Conservation (phyloP, 495 filamentous ascomycete species). For the Daldinia bambusicola region DNA sequence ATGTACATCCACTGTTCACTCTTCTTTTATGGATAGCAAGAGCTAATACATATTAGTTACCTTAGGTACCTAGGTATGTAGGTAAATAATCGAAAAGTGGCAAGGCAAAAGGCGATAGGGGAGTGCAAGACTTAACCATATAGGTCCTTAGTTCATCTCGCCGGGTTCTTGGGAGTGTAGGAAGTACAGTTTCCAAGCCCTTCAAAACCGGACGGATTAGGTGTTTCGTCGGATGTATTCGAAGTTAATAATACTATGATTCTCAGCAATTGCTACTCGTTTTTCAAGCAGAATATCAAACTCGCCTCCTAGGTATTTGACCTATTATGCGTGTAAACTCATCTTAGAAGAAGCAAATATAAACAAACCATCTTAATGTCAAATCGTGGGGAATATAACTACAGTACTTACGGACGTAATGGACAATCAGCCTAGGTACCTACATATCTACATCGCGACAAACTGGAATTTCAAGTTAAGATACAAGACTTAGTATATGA, state of each 20-base stretch:
- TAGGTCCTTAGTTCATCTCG: not conserved
- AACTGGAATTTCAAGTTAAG: constrained; percentile 3
- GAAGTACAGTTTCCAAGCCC: no score
- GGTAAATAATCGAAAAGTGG: no score
- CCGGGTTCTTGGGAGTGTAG: not conserved
- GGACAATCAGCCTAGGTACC: no score
- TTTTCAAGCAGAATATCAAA: constrained; percentile 6
- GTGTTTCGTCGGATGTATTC: not conserved
- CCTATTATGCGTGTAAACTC: not conserved
- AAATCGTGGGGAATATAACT: no score
- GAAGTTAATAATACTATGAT: not conserved
- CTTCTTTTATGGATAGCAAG: no score
- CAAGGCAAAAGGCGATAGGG: not conserved
- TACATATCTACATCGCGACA: no score
- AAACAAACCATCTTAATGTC: not conserved
- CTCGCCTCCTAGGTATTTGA: no score
- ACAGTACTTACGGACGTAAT: no score
- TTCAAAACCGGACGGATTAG: not conserved
- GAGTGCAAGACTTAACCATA: not conserved
- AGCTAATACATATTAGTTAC: no score
- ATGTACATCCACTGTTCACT: no score
- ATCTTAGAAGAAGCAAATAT: not conserved
- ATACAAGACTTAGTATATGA: constrained; percentile 26
- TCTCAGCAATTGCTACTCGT: constrained; percentile 6
- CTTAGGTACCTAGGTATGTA: not conserved